A percentile compares a stretch with the other conserved stretches of the same genome.
Evolutionary conservation across 2,329 filamentous ascomycete genomes (phyloP).

Genomic region (Aspergillus sp.): DNA sequence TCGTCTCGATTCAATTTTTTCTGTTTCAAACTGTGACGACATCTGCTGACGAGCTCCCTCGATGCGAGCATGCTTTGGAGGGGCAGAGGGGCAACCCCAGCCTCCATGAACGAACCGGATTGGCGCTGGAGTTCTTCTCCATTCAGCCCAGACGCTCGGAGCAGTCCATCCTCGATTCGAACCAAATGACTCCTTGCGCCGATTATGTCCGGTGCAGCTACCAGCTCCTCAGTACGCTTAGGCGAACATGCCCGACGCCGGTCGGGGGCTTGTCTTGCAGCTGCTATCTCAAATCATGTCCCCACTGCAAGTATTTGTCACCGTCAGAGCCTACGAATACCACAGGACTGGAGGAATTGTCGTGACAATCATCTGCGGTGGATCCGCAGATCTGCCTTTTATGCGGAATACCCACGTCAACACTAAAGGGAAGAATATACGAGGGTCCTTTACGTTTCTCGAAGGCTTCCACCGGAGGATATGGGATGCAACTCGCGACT

Average conservation of each 20-base stretch:
- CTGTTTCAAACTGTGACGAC: neutral
- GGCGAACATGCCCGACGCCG: neutral
- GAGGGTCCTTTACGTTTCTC: neutral
- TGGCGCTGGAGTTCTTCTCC: slow-evolving; percentile 4
- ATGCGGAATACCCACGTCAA: neutral
- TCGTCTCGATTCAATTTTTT: neutral
- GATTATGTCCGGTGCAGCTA: neutral
- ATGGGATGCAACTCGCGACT: neutral
- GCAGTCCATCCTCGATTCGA: neutral
- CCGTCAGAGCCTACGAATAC: neutral
- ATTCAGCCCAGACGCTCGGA: neutral
- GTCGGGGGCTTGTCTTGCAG: slow-evolving; percentile 11
- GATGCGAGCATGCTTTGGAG: neutral
- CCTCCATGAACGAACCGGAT: slow-evolving; percentile 6
- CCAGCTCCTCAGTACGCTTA: neutral
- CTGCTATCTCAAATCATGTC: slow-evolving; percentile 6
- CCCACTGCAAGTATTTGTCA: slow-evolving; percentile 17
- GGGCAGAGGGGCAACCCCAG: slow-evolving; percentile 1
- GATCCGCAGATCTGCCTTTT: slow-evolving; percentile 3
- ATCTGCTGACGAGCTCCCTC: neutral
- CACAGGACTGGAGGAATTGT: neutral
- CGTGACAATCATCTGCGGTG: slow-evolving; percentile 1
- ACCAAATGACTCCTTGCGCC: neutral
- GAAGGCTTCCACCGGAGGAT: neutral
- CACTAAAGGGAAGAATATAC: neutral